A percentile compares a stretch with the other conserved stretches of the same genome.
Evolutionary conservation across 1,139 yeast species (phyloP).

Genomic region (Candida buenavistaensis): DNA sequence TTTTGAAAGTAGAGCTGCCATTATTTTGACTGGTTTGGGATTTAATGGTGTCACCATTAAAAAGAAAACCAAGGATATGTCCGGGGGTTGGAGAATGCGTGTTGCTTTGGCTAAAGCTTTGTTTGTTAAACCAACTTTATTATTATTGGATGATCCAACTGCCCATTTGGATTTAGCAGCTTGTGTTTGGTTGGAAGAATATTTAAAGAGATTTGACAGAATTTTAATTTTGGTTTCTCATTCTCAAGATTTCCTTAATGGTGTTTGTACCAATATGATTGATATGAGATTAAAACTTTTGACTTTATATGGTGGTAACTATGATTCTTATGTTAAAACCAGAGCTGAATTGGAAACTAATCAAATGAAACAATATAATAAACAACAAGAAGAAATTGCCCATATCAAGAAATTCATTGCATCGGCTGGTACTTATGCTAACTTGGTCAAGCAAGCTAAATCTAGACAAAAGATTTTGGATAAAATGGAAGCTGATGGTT

Average conservation of each 20-base stretch:
- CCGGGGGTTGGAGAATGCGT: slow-evolving; percentile 98
- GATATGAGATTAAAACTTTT: slow-evolving; percentile 87
- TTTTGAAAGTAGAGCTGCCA: slow-evolving; percentile 94
- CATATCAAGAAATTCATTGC: slow-evolving; percentile 99
- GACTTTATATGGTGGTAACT: slow-evolving; percentile 92
- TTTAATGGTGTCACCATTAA: slow-evolving; percentile 80
- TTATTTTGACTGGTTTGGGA: slow-evolving; percentile 95
- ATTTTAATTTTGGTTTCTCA: slow-evolving; percentile 94
- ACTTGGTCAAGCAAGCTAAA: slow-evolving; percentile 97
- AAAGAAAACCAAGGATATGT: slow-evolving; percentile 94
- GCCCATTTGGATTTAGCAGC: slow-evolving; percentile 99
- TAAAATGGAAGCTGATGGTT: slow-evolving; percentile 99
- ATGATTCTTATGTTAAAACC: slow-evolving; percentile 94
- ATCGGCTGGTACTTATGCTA: slow-evolving; percentile 99
- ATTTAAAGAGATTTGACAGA: slow-evolving; percentile 90
- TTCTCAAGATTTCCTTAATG: slow-evolving; percentile 98
- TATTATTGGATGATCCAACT: slow-evolving; percentile 95
- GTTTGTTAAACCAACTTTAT: slow-evolving; percentile 83
- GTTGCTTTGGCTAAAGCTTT: slow-evolving; percentile 85
- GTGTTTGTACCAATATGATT: slow-evolving; percentile 97
- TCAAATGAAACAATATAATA: slow-evolving; percentile 95
- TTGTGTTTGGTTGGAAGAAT: slow-evolving; percentile 99
- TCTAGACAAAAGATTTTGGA: slow-evolving; percentile 98
- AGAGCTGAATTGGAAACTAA: slow-evolving; percentile 92
- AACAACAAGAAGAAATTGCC: slow-evolving; percentile 98